Evolutionary conservation across 2,329 filamentous ascomycete genomes (phyloP), one percentile per base, ranked within the genome.

Genomic region (Fragosphaeria purpurea): DNA sequence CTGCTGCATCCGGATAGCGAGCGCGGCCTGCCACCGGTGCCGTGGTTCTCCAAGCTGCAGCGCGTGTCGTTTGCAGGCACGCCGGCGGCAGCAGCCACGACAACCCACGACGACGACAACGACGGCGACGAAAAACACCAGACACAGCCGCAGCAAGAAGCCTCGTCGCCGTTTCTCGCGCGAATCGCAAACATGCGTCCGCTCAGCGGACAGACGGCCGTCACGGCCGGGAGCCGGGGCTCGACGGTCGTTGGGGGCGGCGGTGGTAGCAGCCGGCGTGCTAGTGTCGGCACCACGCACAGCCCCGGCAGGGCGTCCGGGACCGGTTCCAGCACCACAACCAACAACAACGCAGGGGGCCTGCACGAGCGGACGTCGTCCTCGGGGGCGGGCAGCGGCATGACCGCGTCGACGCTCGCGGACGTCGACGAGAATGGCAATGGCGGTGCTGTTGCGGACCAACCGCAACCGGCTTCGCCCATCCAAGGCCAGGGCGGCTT

Each of bases 21-120:
- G 6, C 53, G 45, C 5, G 55, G 55, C n/a, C 55, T 57, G 11
- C 55, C 55, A 34, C 47, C 55, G 6, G 22, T 51, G 1, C 55
- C 55, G 7, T 49, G 32, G n/a, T 55, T 51, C 37, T 33, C 44
- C 11, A 38, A 22, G 7, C 39, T 31, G 45, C 38, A 38, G 10
- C 45, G 35, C 9, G 22, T 13, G 10, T 22, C 44, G 12, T 41
- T 37, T 11, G 33, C 43, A 12, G 32, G 41, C 12, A 41, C 50
- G 6, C n/a, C 44, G 8, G 37, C 30, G 4, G 46, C 39, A 6
- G 44, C 49, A 4, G 31, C 35, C 10, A 39, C 41, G 13, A 41
- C 46, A 9, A 34, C 46, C 6, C 44, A 22, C 22, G 22, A 22
- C 22, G 22, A 22, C 22, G 22, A 22, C 22, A 3, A 22, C 22